Evolutionary conservation across 768 basidiomycete genomes (phyloP), one percentile per base, ranked within the genome.

Genomic region (Trichaptum fuscoviolaceum): DNA sequence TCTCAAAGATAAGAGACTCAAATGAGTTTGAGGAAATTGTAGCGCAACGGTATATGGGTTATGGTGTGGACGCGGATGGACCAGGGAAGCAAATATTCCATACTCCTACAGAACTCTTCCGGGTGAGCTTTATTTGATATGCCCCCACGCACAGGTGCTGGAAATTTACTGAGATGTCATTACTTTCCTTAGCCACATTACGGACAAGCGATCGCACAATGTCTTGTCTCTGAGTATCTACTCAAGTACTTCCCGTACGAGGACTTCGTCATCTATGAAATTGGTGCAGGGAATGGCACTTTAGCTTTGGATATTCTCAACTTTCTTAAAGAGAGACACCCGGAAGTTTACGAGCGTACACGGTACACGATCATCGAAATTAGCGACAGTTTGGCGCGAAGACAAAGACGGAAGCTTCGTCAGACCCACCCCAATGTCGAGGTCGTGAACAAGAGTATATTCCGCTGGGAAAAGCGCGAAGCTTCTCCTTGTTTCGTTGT

Each of bases 211-310:
- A 87, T 99, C 63, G 93, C 91, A 10, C 87, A 89, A 66, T 96
- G 93, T 73, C 84, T 99, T 35, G 89, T 93, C 24, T 89, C 92
- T 0, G 92, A 96, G 71, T 98, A 99, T 77, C 86, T 97, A 72
- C 84, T 95, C 69, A 95, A 95, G 74, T 91, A 95, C 74, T 99
- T 93, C 76, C 96, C 96, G 0, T 96, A 98, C 74, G 91, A 97
- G 77, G 95, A 97, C 75, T 88, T 99, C 70, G 86, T 92, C 69
- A 89, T 99, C 64, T 99, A 98, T 80, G 97, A 99, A 77, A 91
- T 99, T 71, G 97, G 97, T 36, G 97, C 95, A 1, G 97, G 97
- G 57, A 99, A 99, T 73, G 97, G 97, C 15, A 96, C 96, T 0
- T 83, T 99, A 66, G 96, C 96, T 34, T 78, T 85, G 76, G 90